Base-by-base conservation (phyloP, 2,329 filamentous ascomycete genomes). In the Scedosporium dehoogii region DNA sequence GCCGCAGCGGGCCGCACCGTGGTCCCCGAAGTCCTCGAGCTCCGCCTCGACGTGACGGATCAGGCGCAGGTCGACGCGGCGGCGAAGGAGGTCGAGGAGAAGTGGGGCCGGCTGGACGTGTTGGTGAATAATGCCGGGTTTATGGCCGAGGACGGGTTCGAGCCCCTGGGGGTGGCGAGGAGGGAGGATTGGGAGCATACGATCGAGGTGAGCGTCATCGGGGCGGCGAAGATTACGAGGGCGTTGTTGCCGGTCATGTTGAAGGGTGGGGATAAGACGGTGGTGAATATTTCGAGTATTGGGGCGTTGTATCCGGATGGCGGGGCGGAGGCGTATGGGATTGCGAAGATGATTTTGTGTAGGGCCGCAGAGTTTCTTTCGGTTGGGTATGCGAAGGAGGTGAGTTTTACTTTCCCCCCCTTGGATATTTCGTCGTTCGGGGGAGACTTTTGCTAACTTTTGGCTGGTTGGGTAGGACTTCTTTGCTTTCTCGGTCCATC, bases 151-250 rank as follows among this genome's bases (percentile, higher is more conserved):
- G 59, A 60, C 21, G 44, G 38, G 12, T 60, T 75, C 61, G 67
- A 67, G 16, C 73, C 70, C 48, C 62, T 66, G 1, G 67, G 67
- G 21, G 69, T 78, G 18, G 68, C 68, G 21, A 74, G 78, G 21
- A 68, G 71, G 7, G 68, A 71, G 1, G 75, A 76, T 18, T 83
- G 79, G 73, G 80, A 77, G 75, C 67, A 66, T 27, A 74, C 75
- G 33, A 79, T 75, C 68, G 77, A 81, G 51, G 76, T 82, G 61
- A 84, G 84, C 63, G 67, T 83, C 23, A 79, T 76, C 55, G 81
- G 81, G 0, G 69, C 74, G 0, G 79, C 80, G 53, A 72, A 81
- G n/a, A 68, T 77, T 27, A 74, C 76, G 1, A 71, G 73, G 14
- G 73, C 75, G 1, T 82, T 85, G 65, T 69, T 85, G 21, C 79